phyloP scores from a whole-genome alignment of 2,329 filamentous ascomycete species.

The Colletotrichum euphorbiae region DNA sequence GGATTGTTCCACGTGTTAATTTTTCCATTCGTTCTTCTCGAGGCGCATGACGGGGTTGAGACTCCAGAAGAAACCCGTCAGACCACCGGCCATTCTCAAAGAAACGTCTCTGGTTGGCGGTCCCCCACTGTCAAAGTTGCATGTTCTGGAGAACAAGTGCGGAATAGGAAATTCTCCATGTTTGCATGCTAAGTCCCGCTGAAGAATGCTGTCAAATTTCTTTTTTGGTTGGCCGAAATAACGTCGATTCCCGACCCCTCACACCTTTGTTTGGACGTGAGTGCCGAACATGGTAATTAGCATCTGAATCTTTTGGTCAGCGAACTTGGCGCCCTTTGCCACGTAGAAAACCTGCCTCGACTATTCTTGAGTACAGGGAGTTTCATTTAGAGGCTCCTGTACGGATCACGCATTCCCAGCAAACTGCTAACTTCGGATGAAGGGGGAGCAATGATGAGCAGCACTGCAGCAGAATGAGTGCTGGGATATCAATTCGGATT shows the following conservation, averaged over 20 bases:
- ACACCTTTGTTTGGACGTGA: not conserved
- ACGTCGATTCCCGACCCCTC: conserved; percentile 5
- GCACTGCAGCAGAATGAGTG: conserved; percentile 48
- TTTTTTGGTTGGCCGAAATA: conserved; percentile 1
- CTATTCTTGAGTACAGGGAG: conserved; percentile 47
- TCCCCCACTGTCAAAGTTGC: conserved; percentile 4
- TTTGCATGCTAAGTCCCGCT: conserved; percentile 6
- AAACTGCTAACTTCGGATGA: not conserved
- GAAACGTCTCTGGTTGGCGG: not conserved
- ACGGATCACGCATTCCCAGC: not conserved
- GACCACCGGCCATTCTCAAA: not conserved
- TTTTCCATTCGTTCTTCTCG: not conserved
- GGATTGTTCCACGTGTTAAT: not conserved
- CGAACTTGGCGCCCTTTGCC: conserved; percentile 24
- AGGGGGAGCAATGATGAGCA: conserved; percentile 47
- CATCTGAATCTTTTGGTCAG: conserved; percentile 1
- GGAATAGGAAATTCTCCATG: not conserved
- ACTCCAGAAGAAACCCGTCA: not conserved
- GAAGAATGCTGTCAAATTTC: conserved; percentile 11
- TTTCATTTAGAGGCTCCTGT: conserved; percentile 41
- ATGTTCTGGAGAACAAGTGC: not conserved
- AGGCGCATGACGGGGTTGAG: not conserved
- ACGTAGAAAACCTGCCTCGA: conserved; percentile 39
- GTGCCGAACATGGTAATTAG: conserved; percentile 18
- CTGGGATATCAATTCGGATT: conserved; percentile 49